Base-by-base conservation (phyloP, 768 basidiomycete species). In the Mycena epipterygia region DNA sequence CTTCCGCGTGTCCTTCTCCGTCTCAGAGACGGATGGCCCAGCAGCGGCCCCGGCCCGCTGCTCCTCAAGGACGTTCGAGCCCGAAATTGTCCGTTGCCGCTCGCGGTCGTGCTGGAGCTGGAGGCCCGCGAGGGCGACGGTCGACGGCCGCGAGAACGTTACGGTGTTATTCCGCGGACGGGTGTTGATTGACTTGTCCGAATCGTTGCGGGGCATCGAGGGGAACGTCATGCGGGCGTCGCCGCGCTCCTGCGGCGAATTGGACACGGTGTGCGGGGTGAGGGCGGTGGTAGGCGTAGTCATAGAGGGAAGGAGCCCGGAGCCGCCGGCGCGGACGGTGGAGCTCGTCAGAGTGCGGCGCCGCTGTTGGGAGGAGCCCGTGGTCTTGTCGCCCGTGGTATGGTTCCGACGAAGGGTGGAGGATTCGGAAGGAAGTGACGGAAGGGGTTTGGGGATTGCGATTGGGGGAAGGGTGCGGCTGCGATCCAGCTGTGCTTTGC, bases 281-380 rank as follows among this genome's bases (percentile, higher is more conserved):
- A 93, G 64, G 19, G 90, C 90, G 21, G 92, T 94, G 41, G 92
- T 93, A 0, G 89, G 86, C 0, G 88, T 87, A 3, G 87, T 89
- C 39, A 90, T 76, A 11, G 85, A 74, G 13, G 89, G 84, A 55
- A 88, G 86, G n/a, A 84, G 79, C 19, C 86, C 75, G 9, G 62
- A 37, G 58, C 77, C 76, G 57, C 79, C 80, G 73, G 67, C 77
- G 14, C 79, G 79, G 56, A 81, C 76, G 32, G 79, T 82, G 29
- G 76, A 77, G 52, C 83, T 79, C 4, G 89, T 73, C 0, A 81
- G 77, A 16, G 76, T 72, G 55, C 81, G 82, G 32, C 80, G 79
- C 33, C 81, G 73, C 8, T 80, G 52, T 59, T 74, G 33, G 44
- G 67, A 56, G 67, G 58, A 41, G 60, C 73, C 59, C 19, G 67